Conservation (phyloP, 176 grass and related monocot species). For the Microstegium vimineum region DNA sequence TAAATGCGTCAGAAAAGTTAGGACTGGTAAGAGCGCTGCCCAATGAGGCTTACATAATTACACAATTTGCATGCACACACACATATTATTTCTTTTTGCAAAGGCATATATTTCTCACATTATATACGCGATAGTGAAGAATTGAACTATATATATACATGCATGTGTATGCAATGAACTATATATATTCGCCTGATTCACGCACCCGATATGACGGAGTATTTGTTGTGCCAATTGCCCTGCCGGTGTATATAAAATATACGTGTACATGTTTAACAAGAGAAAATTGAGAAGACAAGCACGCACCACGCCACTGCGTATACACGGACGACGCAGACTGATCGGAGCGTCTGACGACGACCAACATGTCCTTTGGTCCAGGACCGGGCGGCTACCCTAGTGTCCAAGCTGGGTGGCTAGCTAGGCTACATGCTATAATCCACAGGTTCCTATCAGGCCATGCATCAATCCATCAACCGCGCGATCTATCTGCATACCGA, state of each 20-base stretch:
- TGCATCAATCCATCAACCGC: neutral
- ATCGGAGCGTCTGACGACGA: conserved; percentile 8
- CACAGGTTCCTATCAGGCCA: conserved; percentile 11
- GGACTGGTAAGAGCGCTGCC: too few species aligned
- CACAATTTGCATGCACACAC: too few species aligned
- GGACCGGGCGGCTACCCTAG: neutral
- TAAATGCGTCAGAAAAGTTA: too few species aligned
- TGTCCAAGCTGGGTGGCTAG: neutral
- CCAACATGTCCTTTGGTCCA: conserved; percentile 14
- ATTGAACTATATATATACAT: too few species aligned
- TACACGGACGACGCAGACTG: neutral
- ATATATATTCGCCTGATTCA: neutral
- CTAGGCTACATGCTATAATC: neutral
- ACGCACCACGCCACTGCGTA: conserved; percentile 9
- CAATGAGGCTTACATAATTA: too few species aligned
- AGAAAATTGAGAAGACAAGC: neutral
- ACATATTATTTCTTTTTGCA: too few species aligned
- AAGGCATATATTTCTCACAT: too few species aligned
- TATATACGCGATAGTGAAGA: too few species aligned
- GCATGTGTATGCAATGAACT: too few species aligned
- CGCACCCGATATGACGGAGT: neutral
- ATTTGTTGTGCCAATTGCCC: neutral
- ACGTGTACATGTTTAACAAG: neutral
- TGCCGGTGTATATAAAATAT: neutral
- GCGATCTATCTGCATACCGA: neutral